Base-by-base conservation (phyloP, 306 rosid genomes). In the Chamaecrista fasciculata region DNA sequence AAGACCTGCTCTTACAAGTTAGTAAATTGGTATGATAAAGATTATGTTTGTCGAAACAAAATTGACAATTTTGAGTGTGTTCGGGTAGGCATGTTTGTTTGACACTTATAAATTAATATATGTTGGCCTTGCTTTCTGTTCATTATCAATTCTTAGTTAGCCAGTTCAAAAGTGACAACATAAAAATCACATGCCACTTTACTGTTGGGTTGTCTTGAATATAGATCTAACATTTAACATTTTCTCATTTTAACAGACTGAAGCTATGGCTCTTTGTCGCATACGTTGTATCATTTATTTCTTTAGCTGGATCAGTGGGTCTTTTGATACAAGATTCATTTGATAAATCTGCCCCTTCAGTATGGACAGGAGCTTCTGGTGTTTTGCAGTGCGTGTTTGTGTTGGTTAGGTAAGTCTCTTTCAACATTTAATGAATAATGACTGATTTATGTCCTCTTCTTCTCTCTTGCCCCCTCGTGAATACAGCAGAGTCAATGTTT, bases 191-290 rank as follows among this genome's bases (percentile, higher is more conserved):
- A 65, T 59, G 57, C 34, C 36, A 33, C 31, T 31, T 33, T 64
- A 12, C n/a, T 53, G 28, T 79, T 51, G 56, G 66, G 60, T 39
- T 75, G 62, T 42, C 33, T 67, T 42, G 37, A 37, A 71, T 67
- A 14, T 46, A 43, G 15, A 58, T 31, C 21, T 31, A 12, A 58
- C 14, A 70, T 76, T 64, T 76, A 16, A 77, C 72, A 44, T 43
- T 48, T 39, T 67, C 66, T 65, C 49, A 67, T 74, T 66, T 69
- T 51, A 57, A 86, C 91, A 93, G 99, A 59, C 76, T 91, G 86
- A 94, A 94, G 97, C 89, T 94, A 29, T 94, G 99, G 99, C 96
- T 94, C 71, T 94, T 94, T 86, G 69, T 94, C 21, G 99, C 99
- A 0, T 94, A 94, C 69, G 96, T 94, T 42, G 89, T 94, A 33